Base-by-base conservation (phyloP, 768 basidiomycete species). In the Mycena pura region DNA sequence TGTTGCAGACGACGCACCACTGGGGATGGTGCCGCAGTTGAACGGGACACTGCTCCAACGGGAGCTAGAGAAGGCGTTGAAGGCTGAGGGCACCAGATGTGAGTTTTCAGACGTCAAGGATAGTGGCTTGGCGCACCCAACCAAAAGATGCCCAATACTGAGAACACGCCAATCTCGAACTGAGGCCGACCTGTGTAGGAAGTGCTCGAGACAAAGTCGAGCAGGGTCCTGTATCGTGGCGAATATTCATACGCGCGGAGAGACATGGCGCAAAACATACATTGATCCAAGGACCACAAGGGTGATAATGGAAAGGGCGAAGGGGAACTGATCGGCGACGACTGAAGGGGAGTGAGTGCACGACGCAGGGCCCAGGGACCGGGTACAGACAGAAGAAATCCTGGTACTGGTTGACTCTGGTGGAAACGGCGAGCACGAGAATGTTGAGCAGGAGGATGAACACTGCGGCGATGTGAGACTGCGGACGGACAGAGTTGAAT, bases 51-150 rank as follows among this genome's bases (percentile, higher is more conserved):
- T 68, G 25, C 70, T 71, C 86, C 86, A 88, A 32, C 86, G 81
- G 14, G 82, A 78, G 17, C 84, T 86, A 1, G 86, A 87, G 71
- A 88, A 87, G 14, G 81, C 78, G 66, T 84, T 86, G 78, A 84
- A 84, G 0, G 78, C 85, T 85, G 54, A 14, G 39, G 36, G 17
- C 17, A 22, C 32, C 11, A 10, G 10, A 13, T 31, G 22, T 56
- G 6, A 63, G 4, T 22, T 8, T n/a, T n/a, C n/a, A n/a, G 19
- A 19, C 24, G 10, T 3, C 4, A 11, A 17, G 17, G 21, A 4
- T 13, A 21, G 4, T 11, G n/a, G 44, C 10, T 14, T 2, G 15
- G 62, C 80, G 61, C 62, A 86, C 86, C 78, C 6, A 87, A 72
- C 86, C 86, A 87, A 62, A 85, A 77, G 55, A 86, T 73, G 52